Conservation (phyloP, 768 basidiomycete genomes). For the Stropharia rugosoannulata region DNA sequence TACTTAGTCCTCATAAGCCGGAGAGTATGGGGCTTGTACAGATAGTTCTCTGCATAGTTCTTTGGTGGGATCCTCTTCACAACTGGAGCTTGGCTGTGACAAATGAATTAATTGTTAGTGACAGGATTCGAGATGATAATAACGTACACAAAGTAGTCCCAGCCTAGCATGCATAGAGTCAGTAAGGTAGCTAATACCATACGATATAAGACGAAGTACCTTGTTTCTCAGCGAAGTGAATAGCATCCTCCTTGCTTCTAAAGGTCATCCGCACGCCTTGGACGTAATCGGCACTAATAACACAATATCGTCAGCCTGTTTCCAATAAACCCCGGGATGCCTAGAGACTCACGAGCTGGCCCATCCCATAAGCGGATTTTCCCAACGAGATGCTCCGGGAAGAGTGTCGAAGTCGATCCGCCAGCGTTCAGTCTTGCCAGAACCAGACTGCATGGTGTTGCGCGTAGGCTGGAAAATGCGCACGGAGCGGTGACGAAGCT, state of each 20-base stretch:
- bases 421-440: slow-evolving; percentile 86
- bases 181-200: slow-evolving; percentile 11
- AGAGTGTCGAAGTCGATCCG: slow-evolving; percentile 92
- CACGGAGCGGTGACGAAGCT: slow-evolving; percentile 84
- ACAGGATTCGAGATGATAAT: slow-evolving; percentile 13
- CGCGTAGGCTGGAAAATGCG: slow-evolving; percentile 92
- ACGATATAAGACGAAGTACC: slow-evolving; percentile 39
- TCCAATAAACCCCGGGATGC: background rate
- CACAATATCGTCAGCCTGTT: background rate
- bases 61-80: slow-evolving; percentile 77
- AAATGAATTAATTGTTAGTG: slow-evolving; percentile 9
- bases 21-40: slow-evolving; percentile 77
- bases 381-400: slow-evolving; percentile 91
- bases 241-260: slow-evolving; percentile 84
- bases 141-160: slow-evolving; percentile 89
- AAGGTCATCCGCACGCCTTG: slow-evolving; percentile 87
- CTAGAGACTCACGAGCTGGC: slow-evolving; percentile 79
- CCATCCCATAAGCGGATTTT: slow-evolving; percentile 97
- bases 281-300: slow-evolving; percentile 86
- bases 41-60: slow-evolving; percentile 90
- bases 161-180: slow-evolving; percentile 48
- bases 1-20: slow-evolving; percentile 92
- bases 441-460: slow-evolving; percentile 94
- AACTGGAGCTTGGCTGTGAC: slow-evolving; percentile 52
- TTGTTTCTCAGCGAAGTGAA: slow-evolving; percentile 97